These are phyloP conservation scores for Dalbergia cultrata DNA, from an alignment of 306 rosid species.

Conservation along the genomic window DNA sequence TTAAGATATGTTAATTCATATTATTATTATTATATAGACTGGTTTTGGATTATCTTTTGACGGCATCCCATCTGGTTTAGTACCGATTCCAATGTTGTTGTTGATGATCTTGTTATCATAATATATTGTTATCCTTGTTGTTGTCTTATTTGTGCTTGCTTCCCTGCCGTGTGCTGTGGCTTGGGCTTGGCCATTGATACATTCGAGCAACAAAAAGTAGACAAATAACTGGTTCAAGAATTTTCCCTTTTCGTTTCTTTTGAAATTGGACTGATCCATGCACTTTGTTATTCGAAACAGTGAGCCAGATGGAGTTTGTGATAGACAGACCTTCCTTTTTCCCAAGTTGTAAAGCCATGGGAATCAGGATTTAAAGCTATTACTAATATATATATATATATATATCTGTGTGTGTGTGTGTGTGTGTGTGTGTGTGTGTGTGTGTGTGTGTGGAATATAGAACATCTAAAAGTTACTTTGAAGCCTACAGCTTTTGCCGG, in stretches of 20 bases:
- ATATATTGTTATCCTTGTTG: constrained; percentile 2
- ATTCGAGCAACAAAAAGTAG: neutral
- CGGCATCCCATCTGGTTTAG: neutral
- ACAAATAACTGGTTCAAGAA: constrained; percentile 32
- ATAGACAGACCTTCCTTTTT: constrained; percentile 17
- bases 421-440: no score
- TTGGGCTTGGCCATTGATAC: neutral
- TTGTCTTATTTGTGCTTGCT: constrained; percentile 4
- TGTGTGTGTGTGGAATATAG: constrained; percentile 47
- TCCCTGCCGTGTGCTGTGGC: neutral
- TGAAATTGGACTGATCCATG: constrained; percentile 19
- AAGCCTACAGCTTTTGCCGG: constrained; percentile 31
- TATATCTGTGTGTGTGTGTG: no score
- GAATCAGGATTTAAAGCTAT: constrained; percentile 48
- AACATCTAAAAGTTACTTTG: constrained; percentile 53
- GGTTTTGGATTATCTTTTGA: constrained; percentile 30
- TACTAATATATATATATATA: neutral
- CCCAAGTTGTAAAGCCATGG: constrained; percentile 37
- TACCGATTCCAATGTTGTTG: constrained; percentile 9
- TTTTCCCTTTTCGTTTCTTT: constrained; percentile 34
- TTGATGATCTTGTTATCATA: constrained; percentile 18
- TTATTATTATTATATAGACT: neutral
- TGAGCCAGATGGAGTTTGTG: constrained; percentile 6
- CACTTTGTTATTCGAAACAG: constrained; percentile 10
- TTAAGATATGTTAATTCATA: constrained; percentile 10